Conservation (phyloP, 495 filamentous ascomycete genomes). For the Collariella sp. region DNA sequence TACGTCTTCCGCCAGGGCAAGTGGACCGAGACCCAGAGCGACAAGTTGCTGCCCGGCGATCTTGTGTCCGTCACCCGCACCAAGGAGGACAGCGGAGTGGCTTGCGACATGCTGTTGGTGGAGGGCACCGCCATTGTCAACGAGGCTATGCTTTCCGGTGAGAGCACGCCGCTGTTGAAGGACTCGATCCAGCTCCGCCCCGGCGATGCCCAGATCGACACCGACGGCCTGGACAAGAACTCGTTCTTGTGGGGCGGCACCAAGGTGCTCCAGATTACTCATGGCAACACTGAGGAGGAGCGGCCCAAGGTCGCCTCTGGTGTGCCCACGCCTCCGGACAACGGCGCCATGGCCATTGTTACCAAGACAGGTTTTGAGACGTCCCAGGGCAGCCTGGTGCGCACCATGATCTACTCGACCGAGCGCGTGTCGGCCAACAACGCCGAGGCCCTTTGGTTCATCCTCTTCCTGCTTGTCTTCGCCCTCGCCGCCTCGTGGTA, state of each 20-base stretch:
- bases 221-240: conserved; percentile 91
- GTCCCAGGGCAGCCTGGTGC: conserved; percentile 91
- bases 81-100: conserved; percentile 94
- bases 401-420: conserved; percentile 99
- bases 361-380: conserved; percentile 98
- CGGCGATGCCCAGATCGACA: conserved; percentile 71
- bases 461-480: conserved; percentile 92
- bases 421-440: conserved; percentile 98
- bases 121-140: conserved; percentile 97
- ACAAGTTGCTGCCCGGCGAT: conserved; percentile 93
- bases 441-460: conserved; percentile 87
- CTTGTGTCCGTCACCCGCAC: conserved; percentile 89
- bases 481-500: conserved; percentile 99
- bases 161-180: conserved; percentile 94
- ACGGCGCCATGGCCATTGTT: conserved; percentile 87
- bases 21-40: conserved; percentile 85
- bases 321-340: conserved; percentile 69
- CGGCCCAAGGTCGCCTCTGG: conserved; percentile 59
- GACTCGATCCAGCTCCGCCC: conserved; percentile 92
- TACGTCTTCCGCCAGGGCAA: conserved; percentile 78
- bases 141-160: conserved; percentile 97
- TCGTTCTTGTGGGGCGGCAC: conserved; percentile 94
- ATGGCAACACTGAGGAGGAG: conserved; percentile 67
- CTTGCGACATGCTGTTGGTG: conserved; percentile 92
- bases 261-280: conserved; percentile 92